Evolutionary conservation across 805 yeast genomes (phyloP), one percentile per base, ranked within the genome.

Genomic region (Sporopachydermia quercuum): DNA sequence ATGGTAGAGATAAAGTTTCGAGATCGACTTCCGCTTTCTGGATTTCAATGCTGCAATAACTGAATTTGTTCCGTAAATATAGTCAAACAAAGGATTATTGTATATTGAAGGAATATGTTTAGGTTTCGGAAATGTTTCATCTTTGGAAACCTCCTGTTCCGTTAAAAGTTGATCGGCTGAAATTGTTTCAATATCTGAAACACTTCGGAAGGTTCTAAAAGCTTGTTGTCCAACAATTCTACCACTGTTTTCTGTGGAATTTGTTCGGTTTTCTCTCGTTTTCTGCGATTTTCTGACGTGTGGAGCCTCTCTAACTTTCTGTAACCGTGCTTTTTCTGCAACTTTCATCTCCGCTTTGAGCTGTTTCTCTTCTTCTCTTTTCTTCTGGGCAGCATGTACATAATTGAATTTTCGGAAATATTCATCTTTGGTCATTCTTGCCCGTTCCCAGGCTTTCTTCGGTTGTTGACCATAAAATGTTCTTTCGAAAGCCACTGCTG

Each of bases 31-130:
- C 46, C 94, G 66, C 41, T 68, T 71, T 16, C 63, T 60, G 5
- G 77, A 69, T 15, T 58, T 53, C 42, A 86, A 60, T 1, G 85
- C 94, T 1, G 94, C 78, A 13, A 67, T 46, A 2, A 86, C 89
- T 0, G 93, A 62, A 41, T 80, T 77, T 0, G 78, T 74, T 5
- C 96, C 96, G 51, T 68, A 84, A 2, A 85, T 57, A 51, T 77
- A 78, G 51, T 85, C 94, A 38, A 68, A 56, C 27, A 74, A 52
- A 0, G 80, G 77, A 40, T 68, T 66, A 14, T 11, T 11, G 15
- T 17, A 16, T n/a, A 14, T 15, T 18, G 4, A 11, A 36, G 30
- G 46, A 40, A 46, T 49, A 18, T 44, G 40, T 13, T 27, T 23
- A 5, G 42, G 44, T 5, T 13, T 4, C 8, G n/a, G 18, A 13